Evolutionary conservation across 2,329 filamentous ascomycete genomes (phyloP), one percentile per base, ranked within the genome.

Genomic region (Arthrocladium fulminans): DNA sequence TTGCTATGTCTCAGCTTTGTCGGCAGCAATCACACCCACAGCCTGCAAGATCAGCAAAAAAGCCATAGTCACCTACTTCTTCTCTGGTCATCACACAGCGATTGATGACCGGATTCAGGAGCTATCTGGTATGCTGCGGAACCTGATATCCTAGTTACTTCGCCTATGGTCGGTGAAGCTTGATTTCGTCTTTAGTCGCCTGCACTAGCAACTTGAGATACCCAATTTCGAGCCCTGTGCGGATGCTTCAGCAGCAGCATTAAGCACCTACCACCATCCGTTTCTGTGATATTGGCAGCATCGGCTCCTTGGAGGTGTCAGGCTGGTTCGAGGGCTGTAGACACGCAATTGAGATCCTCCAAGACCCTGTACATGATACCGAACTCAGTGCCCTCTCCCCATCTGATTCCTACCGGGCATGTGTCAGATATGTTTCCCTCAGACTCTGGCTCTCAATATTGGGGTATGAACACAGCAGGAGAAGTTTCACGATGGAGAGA

Each of bases 241-340:
- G 35, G 25, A 6, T 30, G 15, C 17, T 49, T 51, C 29, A 27
- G 15, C 12, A 25, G 17, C 6, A 17, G 49, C 22, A 20, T 51
- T 27, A 13, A 38, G 17, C 50, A 47, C 17, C 27, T 54, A 3
- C 34, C 2, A 38, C 23, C 15, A 38, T 52, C 12, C 22, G 52
- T 7, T 49, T 52, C 40, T 45, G 44, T 50, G 34, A 52, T 15
- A 43, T 54, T 39, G 51, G 52, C 40, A 40, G 46, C 22, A 52
- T 54, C 24, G 25, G 37, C 25, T 39, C 19, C 32, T 52, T 49
- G 39, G 51, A 54, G 23, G 45, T 20, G 19, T 32, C 3, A 10
- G 42, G 41, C 9, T 46, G 29, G 27, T 22, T 32, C 3, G 34
- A 41, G 9, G 24, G 35, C 19, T 43, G 34, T 20, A 9, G 20